Base-by-base conservation (phyloP, 768 basidiomycete genomes). In the Guyanaporus albipodus region DNA sequence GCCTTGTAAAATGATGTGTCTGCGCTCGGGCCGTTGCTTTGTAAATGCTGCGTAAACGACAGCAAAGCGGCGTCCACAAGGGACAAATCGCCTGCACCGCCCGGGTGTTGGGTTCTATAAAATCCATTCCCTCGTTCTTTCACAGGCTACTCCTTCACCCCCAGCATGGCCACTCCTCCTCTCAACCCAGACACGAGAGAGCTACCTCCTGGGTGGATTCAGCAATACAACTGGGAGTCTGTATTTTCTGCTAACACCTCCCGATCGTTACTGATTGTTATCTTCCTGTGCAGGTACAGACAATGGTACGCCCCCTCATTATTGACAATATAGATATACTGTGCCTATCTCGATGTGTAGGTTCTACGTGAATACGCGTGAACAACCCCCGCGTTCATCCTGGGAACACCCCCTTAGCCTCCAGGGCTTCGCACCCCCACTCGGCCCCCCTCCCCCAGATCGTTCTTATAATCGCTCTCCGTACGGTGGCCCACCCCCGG, bases 361-460 rank as follows among this genome's bases (percentile, higher is more conserved):
- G 87, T 90, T 79, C 71, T 90, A 90, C 53, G 84, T 90, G 36
- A 80, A 89, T 55, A 85, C 83, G 0, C 63, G 57, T 21, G 74
- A 76, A 36, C 67, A 72, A 15, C 86, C 87, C 4, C 82, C 85
- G 0, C 73, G 75, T 17, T 79, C 83, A 29, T 76, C 73, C 12
- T 90, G 87, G 87, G 71, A 68, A 0, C 87, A 88, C 55, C 87
- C 87, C 0, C 64, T 75, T n/a, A 83, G 81, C 4, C 73, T 46
- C 1, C 57, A 64, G 19, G 62, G 63, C 50, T 76, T 54, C 44
- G 60, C 51, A 2, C 58, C 72, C 12, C 71, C 75, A 0, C 34
- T 53, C 0, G 73, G 74, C 17, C 69, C 77, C 8, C 82, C 83
- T 0, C 75, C 79, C 1, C 66, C 67, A 19, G 65, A 67, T 54